Evolutionary conservation across 2,329 filamentous ascomycete species (phyloP).

Genomic region (Clonostachys sp.): DNA sequence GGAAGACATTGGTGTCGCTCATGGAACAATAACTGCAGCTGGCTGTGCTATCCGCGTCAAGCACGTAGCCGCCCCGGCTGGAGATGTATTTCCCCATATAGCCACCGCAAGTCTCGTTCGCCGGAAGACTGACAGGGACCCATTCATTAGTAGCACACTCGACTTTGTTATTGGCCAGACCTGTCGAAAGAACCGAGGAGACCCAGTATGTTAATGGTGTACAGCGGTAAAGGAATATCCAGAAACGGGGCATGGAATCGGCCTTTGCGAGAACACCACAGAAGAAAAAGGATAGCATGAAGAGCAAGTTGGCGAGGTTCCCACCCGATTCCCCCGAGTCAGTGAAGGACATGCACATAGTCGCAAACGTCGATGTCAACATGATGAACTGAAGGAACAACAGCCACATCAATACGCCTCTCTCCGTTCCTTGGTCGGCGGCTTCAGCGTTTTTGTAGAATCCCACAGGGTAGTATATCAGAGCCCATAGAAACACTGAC

Average conservation of each 20-base stretch:
- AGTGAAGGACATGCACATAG: slow-evolving; percentile 59
- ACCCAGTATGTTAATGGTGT: slow-evolving; percentile 74
- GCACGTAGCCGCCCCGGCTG: slow-evolving; percentile 39
- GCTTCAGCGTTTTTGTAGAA: slow-evolving; percentile 54
- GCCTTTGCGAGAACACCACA: slow-evolving; percentile 58
- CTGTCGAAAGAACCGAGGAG: slow-evolving; percentile 58
- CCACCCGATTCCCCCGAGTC: slow-evolving; percentile 61
- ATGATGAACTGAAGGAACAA: slow-evolving; percentile 60
- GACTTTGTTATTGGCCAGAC: slow-evolving; percentile 56
- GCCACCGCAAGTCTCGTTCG: slow-evolving; percentile 44
- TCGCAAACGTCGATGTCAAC: slow-evolving; percentile 63
- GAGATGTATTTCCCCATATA: slow-evolving; percentile 46
- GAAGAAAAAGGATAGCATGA: slow-evolving; percentile 49
- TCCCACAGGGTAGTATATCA: slow-evolving; percentile 68
- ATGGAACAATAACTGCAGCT: slow-evolving; percentile 47
- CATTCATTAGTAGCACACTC: slow-evolving; percentile 61
- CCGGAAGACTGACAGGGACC: slow-evolving; percentile 54
- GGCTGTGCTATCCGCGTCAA: slow-evolving; percentile 7
- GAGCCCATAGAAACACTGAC: slow-evolving; percentile 60
- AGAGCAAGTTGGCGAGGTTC: slow-evolving; percentile 61
- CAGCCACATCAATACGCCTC: slow-evolving; percentile 61
- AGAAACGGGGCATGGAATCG: slow-evolving; percentile 62
- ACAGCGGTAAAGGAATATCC: slow-evolving; percentile 72
- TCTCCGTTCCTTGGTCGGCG: slow-evolving; percentile 42
- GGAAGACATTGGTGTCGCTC: slow-evolving; percentile 36